Evolutionary conservation across 768 basidiomycete species (phyloP), one percentile per base, ranked within the genome.

Genomic region (Thelephora aurantiotincta): DNA sequence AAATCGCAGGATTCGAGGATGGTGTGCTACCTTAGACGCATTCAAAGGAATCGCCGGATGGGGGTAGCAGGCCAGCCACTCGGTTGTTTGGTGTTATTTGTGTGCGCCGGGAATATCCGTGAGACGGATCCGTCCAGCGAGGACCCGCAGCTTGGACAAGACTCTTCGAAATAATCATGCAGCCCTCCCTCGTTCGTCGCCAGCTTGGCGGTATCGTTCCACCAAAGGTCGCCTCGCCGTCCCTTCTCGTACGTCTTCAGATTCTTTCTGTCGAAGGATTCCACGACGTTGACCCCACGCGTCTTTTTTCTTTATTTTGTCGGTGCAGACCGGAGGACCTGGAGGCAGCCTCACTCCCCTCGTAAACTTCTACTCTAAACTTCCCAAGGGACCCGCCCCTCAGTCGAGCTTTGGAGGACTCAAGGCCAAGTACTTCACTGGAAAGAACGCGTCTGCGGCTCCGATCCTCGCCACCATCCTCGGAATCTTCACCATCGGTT

Each of bases 331-430:
- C 47, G 78, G 86, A 46, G 85, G 82, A 48, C 77, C 84, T 47
- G 88, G 89, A 38, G 78, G 77, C 38, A 79, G 86, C 52, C 83
- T 94, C 46, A 70, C 74, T 49, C 80, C 80, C 30, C 82, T 97
- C 60, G 90, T 96, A 53, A 80, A 89, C 55, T 97, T 96, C 68
- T 98, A 98, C 73, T 91, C 87, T 51, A 93, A 90, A 66, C 77
- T 98, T 44, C 94, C 92, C 54, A 97, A 97, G 64, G 93, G 93
- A 42, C 69, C 77, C 35, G 75, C 79, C 33, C 70, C 86, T 14
- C 60, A 71, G 35, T 68, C 78, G 16, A 68, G 72, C 46, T 66
- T 66, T 47, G 66, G 60, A 49, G 87, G 90, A 18, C 69, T 94
- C 58, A 85, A 86, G 65, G 85, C 65, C n/a, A 71, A 80, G 41